Conservation (phyloP, 208 protist species). For the Trypanosoma mega region DNA sequence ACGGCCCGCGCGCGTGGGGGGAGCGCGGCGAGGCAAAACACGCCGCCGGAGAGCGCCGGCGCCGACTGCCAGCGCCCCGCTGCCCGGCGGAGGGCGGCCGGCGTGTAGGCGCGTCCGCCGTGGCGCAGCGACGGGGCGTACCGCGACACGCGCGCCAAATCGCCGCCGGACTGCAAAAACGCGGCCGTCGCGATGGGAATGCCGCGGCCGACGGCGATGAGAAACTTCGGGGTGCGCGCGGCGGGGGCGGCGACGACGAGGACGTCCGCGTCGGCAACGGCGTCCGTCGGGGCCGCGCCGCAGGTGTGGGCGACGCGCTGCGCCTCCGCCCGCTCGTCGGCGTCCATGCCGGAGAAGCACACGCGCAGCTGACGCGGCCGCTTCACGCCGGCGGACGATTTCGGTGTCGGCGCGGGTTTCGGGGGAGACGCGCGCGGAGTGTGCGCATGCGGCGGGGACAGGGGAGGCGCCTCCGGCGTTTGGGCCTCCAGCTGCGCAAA, state of each 20-base stretch:
- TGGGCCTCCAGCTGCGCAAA: slow-evolving; percentile 7
- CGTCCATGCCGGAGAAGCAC: slow-evolving; percentile 76
- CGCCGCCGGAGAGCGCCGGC: slow-evolving; percentile 42
- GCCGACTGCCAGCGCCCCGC: slow-evolving; percentile 35
- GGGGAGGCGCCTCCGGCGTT: background rate
- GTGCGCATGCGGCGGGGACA: background rate
- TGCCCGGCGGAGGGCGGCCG: slow-evolving; percentile 36
- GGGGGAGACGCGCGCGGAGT: background rate
- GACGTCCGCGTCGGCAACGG: slow-evolving; percentile 51
- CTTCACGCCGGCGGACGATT: background rate
- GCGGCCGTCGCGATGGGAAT: slow-evolving; percentile 69
- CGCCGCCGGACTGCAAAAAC: slow-evolving; percentile 33
- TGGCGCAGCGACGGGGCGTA: slow-evolving; percentile 51
- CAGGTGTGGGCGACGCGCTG: slow-evolving; percentile 40
- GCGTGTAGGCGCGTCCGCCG: slow-evolving; percentile 47
- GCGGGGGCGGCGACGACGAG: slow-evolving; percentile 64
- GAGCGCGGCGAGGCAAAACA: slow-evolving; percentile 42
- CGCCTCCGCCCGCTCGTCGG: slow-evolving; percentile 27
- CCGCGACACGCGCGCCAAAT: slow-evolving; percentile 16
- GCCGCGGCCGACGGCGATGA: slow-evolving; percentile 73
- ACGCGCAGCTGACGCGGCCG: slow-evolving; percentile 8
- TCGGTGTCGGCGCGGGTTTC: background rate
- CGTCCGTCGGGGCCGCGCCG: slow-evolving; percentile 48
- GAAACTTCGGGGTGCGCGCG: slow-evolving; percentile 81
- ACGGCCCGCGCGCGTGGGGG: slow-evolving; percentile 39